phyloP scores from a whole-genome alignment of 2,329 filamentous ascomycete genomes.

The Alternaria arborescens region DNA sequence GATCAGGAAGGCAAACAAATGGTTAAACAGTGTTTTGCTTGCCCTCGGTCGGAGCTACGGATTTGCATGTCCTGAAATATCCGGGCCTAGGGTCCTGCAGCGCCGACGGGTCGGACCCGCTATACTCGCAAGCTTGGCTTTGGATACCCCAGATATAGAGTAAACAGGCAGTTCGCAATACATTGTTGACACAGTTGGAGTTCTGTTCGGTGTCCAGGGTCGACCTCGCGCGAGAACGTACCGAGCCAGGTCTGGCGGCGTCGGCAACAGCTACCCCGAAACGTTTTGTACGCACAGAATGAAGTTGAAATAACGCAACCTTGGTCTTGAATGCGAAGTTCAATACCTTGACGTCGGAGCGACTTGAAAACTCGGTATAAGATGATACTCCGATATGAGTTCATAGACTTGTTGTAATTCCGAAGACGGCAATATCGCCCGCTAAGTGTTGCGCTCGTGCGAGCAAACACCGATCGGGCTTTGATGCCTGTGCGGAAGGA shows the following conservation, averaged over 20 bases:
- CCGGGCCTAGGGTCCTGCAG: conserved; percentile 3
- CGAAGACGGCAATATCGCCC: conserved; percentile 32
- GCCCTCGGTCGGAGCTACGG: not conserved
- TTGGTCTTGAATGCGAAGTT: not conserved
- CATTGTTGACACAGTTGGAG: not conserved
- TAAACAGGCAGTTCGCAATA: not conserved
- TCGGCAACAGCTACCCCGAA: conserved; percentile 17
- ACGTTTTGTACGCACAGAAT: not conserved
- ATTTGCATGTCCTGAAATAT: conserved; percentile 14
- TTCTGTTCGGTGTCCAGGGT: not conserved
- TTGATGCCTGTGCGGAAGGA: conserved; percentile 28
- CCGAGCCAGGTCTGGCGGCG: conserved; percentile 15
- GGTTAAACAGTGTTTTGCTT: not conserved
- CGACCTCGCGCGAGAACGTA: conserved; percentile 15
- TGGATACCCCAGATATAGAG: not conserved
- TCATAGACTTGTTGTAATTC: not conserved
- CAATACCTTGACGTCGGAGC: not conserved
- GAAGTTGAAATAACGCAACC: not conserved
- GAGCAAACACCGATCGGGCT: conserved; percentile 40
- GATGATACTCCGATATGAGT: not conserved
- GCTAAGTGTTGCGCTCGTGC: conserved; percentile 21
- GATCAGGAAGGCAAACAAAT: not conserved
- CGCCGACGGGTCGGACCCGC: not conserved
- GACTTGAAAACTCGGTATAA: conserved; percentile 1
- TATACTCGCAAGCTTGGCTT: not conserved